A percentile compares a stretch with the other conserved stretches of the same genome.
These are phyloP conservation scores for Aspergillus quadricinctus DNA, from an alignment of 2,329 filamentous ascomycete species.

Conservation along the genomic window DNA sequence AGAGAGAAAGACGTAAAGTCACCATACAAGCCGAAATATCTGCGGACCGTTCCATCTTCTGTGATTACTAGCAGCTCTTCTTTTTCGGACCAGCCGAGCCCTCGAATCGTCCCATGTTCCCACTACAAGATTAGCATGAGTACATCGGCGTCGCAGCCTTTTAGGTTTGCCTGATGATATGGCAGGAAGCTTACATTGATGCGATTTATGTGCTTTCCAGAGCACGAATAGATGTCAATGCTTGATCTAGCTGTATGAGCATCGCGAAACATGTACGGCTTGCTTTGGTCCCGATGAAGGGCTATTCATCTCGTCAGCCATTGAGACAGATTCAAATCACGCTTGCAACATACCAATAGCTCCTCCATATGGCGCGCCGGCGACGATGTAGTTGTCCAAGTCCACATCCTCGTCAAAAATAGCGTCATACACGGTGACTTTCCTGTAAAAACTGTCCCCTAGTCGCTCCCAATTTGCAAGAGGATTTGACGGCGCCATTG, in stretches of 20 bases:
- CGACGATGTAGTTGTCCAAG: conserved; percentile 88
- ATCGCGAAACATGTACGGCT: conserved; percentile 73
- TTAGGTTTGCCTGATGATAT: not conserved
- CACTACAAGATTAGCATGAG: conserved; percentile 48
- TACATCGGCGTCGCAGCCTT: not conserved
- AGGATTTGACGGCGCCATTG: conserved; percentile 54
- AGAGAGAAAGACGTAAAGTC: conserved; percentile 94
- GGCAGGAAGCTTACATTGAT: conserved; percentile 53
- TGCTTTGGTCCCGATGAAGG: conserved; percentile 81
- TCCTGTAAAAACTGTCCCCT: conserved; percentile 91
- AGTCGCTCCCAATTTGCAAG: conserved; percentile 92
- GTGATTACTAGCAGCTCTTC: conserved; percentile 87
- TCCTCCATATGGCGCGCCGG: conserved; percentile 87
- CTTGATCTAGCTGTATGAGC: conserved; percentile 69
- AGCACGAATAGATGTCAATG: conserved; percentile 92
- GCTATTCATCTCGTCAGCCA: conserved; percentile 49
- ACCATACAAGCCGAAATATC: conserved; percentile 85
- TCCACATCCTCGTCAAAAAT: conserved; percentile 92
- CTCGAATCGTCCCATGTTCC: conserved; percentile 84
- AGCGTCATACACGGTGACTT: conserved; percentile 85
- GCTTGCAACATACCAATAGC: conserved; percentile 67
- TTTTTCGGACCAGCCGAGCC: conserved; percentile 93
- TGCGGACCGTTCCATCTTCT: conserved; percentile 82
- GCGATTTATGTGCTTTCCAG: conserved; percentile 79
- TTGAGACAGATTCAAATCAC: not conserved